These are phyloP conservation scores for Trichoderma oligosporum DNA, from an alignment of 2,329 filamentous ascomycete genomes.

Conservation along the genomic window DNA sequence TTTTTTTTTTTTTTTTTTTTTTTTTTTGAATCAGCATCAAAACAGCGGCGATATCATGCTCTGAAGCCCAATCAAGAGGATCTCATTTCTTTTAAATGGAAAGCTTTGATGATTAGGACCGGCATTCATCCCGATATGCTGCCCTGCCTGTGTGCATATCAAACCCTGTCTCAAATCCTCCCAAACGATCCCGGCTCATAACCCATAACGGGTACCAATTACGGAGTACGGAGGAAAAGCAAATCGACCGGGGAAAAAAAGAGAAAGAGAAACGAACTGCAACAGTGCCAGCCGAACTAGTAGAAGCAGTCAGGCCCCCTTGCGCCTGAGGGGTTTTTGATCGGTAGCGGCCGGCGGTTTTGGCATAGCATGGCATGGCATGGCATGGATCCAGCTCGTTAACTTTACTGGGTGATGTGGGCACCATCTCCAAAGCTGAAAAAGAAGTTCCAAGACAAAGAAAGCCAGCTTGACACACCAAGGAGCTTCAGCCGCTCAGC, in stretches of 20 bases:
- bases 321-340: conserved; percentile 8
- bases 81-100: neutral
- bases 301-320: conserved; percentile 3
- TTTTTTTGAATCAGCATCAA: no score
- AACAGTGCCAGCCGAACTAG: neutral
- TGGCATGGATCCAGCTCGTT: no score
- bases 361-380: no score
- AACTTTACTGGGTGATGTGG: neutral
- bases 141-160: neutral
- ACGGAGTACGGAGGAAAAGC: neutral
- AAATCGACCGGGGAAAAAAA: neutral
- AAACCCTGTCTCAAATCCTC: neutral
- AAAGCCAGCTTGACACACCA: no score
- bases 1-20: no score
- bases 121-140: conserved; percentile 16
- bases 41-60: no score
- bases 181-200: no score
- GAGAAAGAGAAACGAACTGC: neutral
- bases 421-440: neutral
- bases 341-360: neutral
- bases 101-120: conserved; percentile 5
- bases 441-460: no score
- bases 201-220: neutral
- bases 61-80: no score
- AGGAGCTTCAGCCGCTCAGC: neutral